Evolutionary conservation across 2,329 filamentous ascomycete genomes (phyloP), one percentile per base, ranked within the genome.

Genomic region (Clonostachys chloroleuca): DNA sequence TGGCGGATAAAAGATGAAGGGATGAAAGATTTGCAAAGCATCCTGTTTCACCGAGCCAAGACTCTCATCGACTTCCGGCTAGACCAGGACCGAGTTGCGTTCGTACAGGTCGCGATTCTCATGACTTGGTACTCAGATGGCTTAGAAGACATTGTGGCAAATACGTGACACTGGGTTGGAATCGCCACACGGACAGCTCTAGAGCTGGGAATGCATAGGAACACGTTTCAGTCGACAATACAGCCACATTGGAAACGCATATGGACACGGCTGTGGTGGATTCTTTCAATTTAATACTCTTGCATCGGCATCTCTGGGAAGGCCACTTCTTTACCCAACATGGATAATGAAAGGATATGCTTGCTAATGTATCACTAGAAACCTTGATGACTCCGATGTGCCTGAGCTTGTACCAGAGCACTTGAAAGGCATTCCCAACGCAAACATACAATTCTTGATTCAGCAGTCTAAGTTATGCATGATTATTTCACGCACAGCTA

Each of bases 81-180:
- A 36, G 77, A 81, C 52, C 69, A 74, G 24, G 75, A 80, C 52
- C 68, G 78, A 13, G 71, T 76, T 50, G 67, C 70, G 34, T 65
- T 79, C 44, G 67, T 81, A n/a, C 78, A 81, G 56, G 72, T 72
- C 5, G 74, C 76, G 3, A 60, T 81, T 20, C 65, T 81, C 2
- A 54, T 81, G 45, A 79, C 75, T 3, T 81, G 77, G 78, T 73
- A 78, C 51, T 73, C 75, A 2, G 74, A 80, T 43, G 70, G 73
- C 13, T 73, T 75, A 18, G 77, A 81, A 51, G 75, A 79, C 56
- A 72, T 80, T 7, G 63, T 74, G 6, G 73, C 74, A 37, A 80
- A 80, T 52, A 70, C 73, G 14, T 77, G 66, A 61, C 63, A 64
- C 49, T 80, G 77, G 77, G 65, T 79, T 7, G 77, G 77, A 4